These are phyloP conservation scores for Jatropha multifida DNA, from an alignment of 441 rosid species.

Conservation along the genomic window DNA sequence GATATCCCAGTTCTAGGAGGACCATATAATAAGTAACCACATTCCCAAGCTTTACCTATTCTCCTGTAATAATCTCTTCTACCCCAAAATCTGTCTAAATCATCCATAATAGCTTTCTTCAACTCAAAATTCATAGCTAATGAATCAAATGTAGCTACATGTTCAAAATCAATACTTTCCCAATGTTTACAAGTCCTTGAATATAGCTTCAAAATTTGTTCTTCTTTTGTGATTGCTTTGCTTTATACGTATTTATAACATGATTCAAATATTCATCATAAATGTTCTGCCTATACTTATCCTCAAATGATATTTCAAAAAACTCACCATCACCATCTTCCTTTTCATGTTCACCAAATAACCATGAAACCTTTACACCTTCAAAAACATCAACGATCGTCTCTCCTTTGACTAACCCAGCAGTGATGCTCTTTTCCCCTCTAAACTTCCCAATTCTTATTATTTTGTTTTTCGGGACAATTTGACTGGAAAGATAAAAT, in stretches of 20 bases:
- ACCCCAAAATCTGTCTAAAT: constrained; percentile 33
- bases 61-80: constrained; percentile 31
- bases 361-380: background rate
- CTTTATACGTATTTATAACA: background rate
- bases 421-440: background rate
- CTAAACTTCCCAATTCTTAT: background rate
- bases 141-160: background rate
- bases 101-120: constrained; percentile 33
- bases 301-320: background rate
- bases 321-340: background rate
- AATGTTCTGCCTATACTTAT: background rate
- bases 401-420: background rate
- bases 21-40: constrained; percentile 39
- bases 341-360: too few relatives aligned
- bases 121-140: constrained; percentile 1
- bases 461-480: background rate
- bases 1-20: constrained; percentile 16
- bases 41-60: constrained; percentile 40
- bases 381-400: background rate
- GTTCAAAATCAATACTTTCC: constrained; percentile 13
- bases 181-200: background rate
- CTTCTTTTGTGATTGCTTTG: background rate
- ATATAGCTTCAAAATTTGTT: background rate
- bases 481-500: background rate
- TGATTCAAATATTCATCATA: background rate